Conservation (phyloP, 1,284 basidiomycete genomes). For the Microbotryum scabiosae region DNA sequence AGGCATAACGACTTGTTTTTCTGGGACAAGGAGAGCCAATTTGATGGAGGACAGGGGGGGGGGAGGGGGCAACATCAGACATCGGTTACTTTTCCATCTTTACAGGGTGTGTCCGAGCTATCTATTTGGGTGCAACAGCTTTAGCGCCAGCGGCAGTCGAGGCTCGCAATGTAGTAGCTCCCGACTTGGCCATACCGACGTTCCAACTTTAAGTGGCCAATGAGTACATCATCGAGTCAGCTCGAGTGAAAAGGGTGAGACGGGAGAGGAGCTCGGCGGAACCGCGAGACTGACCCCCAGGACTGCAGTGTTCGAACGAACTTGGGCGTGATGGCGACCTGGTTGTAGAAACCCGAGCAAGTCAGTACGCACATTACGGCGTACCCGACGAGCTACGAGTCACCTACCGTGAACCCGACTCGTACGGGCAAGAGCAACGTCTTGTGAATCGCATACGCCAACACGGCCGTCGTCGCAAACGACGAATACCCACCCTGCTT, state of each 20-base stretch:
- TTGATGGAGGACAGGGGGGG: too few relatives aligned
- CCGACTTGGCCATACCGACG: slow-evolving; percentile 11
- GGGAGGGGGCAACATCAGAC: too few relatives aligned
- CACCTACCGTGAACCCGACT: slow-evolving; percentile 75
- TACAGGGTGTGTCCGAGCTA: too few relatives aligned
- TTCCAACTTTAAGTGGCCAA: slow-evolving; percentile 13
- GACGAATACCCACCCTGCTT: slow-evolving; percentile 39
- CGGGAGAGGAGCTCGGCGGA: background rate
- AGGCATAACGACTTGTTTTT: too few relatives aligned
- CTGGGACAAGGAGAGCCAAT: too few relatives aligned
- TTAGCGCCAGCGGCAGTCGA: too few relatives aligned
- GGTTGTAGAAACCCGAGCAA: background rate
- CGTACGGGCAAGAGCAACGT: slow-evolving; percentile 83
- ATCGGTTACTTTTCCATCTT: too few relatives aligned
- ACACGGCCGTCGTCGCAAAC: slow-evolving; percentile 79
- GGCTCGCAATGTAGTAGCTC: background rate
- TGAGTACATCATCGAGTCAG: background rate
- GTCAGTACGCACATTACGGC: background rate
- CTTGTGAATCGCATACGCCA: slow-evolving; percentile 96
- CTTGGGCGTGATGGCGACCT: slow-evolving; percentile 22
- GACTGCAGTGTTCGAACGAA: slow-evolving; percentile 17
- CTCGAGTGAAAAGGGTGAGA: background rate
- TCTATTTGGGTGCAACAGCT: too few relatives aligned
- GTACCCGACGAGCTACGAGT: slow-evolving; percentile 53
- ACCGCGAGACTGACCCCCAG: slow-evolving; percentile 20